Evolutionary conservation across 2,329 filamentous ascomycete species (phyloP).

Genomic region (Calonectria hongkongensis): DNA sequence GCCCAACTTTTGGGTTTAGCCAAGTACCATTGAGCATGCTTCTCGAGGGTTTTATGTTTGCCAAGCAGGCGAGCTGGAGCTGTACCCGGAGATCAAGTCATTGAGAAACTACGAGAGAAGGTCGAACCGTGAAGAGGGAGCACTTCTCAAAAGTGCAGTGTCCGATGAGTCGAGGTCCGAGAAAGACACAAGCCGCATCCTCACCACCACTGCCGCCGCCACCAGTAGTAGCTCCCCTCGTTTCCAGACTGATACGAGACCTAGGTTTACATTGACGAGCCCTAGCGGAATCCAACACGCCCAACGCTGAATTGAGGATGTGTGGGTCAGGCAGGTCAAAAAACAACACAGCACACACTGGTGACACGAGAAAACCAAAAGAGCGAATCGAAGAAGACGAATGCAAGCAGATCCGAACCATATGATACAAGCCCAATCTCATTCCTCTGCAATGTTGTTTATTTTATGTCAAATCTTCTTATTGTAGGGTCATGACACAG

Average conservation of each 20-base stretch:
- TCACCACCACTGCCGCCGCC: neutral
- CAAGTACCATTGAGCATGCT: conserved; percentile 19
- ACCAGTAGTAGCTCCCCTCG: conserved; percentile 1
- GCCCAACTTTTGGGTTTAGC: conserved; percentile 26
- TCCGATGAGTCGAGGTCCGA: neutral
- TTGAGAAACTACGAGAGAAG: neutral
- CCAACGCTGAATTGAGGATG: conserved; percentile 14
- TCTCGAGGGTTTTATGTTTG: conserved; percentile 20
- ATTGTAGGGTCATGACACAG: conserved; percentile 21
- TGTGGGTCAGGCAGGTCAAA: neutral
- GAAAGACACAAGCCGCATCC: neutral
- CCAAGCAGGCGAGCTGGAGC: neutral
- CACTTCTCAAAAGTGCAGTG: neutral
- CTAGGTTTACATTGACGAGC: conserved; percentile 10
- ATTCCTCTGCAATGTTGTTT: neutral
- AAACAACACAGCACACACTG: neutral
- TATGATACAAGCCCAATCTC: conserved; percentile 8
- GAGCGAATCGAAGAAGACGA: neutral
- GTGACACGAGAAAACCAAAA: neutral
- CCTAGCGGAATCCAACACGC: neutral
- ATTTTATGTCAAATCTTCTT: neutral
- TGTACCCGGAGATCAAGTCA: neutral
- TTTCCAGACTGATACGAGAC: conserved; percentile 29
- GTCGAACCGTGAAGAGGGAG: neutral
- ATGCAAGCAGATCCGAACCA: too few relatives aligned